Evolutionary conservation across 129 eudicot species (phyloP), one percentile per base, ranked within the genome.

Genomic region (Scalesia atractyloides): DNA sequence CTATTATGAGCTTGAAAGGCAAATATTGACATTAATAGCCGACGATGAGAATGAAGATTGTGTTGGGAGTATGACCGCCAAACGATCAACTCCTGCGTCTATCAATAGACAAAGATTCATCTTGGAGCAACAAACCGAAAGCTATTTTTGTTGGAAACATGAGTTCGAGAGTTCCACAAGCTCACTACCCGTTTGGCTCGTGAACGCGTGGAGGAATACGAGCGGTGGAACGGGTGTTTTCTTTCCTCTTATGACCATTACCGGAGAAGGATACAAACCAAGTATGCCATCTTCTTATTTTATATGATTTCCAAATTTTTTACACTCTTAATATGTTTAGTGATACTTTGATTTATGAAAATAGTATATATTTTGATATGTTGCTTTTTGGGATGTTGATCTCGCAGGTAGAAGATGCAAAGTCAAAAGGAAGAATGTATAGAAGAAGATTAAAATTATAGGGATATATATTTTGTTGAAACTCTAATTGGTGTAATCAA

Each of bases 181-280:
- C 16, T 69, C 77, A 1, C 81, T 68, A 22, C 92, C 92, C 8
- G 52, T 60, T 66, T 80, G 87, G 87, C 66, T 82, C 2, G 22
- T 64, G 68, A 82, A 84, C 71, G 44, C 80, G 79, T 87, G 89
- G 89, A 74, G 79, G 48, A 61, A 47, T 47, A 58, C 61, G 9
- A 86, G 89, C 2, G 82, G 54, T 54, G 93, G 93, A 64, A 87
- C 93, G 0, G 89, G 93, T 4, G 93, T 87, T 59, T 87, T 87
- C 64, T 84, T 87, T 48, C 93, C 93, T 49, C 82, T 69, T 46
- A 49, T 71, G 1, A 53, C n/a, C 0, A 5, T 1, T 60, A 13
- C 41, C 30, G 34, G 78, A 56, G 70, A 33, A 20, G 76, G 71
- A 60, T 56, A 66, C 39, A 82, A 63, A 43, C 67, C 81, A 64